These are phyloP conservation scores for Fimicolochytrium jonesii DNA, from an alignment of 192 early-diverging fungal species.

Conservation along the genomic window DNA sequence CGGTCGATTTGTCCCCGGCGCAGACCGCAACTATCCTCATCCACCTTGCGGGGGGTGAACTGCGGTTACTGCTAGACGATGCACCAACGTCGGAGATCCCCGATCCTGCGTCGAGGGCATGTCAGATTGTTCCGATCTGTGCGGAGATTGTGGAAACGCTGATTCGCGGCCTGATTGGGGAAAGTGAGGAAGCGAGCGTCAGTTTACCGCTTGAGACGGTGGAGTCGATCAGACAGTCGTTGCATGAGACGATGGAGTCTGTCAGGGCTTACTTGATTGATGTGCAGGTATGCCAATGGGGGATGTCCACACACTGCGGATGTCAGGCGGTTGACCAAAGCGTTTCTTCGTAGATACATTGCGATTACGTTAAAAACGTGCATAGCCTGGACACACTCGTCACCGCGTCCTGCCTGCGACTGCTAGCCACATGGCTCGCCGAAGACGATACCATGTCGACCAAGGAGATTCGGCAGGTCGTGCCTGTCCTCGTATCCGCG, in stretches of 20 bases:
- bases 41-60: constrained; percentile 16
- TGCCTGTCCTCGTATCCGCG: constrained; percentile 5
- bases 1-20: not conserved
- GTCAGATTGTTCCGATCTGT: not conserved
- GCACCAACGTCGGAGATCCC: not conserved
- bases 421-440: constrained; percentile 2
- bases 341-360: not conserved
- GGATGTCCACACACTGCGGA: too few species aligned
- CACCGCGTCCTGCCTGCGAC: constrained; percentile 3
- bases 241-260: constrained; percentile 7
- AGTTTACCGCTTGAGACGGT: too few species aligned
- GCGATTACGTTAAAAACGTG: not conserved
- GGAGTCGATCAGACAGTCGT: not conserved
- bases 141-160: constrained; percentile 12
- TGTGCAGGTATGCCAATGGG: too few species aligned
- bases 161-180: constrained; percentile 2
- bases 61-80: constrained; percentile 20
- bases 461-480: not conserved
- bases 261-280: constrained; percentile 12
- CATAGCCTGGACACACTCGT: not conserved
- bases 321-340: too few species aligned
- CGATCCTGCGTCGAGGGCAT: not conserved
- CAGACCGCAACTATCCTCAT: constrained; percentile 11
- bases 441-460: constrained; percentile 2
- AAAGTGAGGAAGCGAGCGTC: not conserved